phyloP scores from a whole-genome alignment of 306 rosid species.

The Acacia acuminata region DNA sequence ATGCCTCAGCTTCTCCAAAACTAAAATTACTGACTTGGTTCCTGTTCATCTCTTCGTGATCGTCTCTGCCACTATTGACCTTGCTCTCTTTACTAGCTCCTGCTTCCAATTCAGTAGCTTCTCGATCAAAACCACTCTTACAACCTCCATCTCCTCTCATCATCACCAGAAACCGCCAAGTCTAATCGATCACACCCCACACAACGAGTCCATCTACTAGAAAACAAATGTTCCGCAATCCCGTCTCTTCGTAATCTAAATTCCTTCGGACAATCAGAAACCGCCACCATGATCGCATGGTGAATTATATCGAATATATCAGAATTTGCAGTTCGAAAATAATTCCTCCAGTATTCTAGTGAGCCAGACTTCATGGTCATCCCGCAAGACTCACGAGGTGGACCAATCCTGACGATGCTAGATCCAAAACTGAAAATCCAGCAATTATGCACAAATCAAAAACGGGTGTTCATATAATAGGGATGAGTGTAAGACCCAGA shows the following conservation, averaged over 20 bases:
- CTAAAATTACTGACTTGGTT: conserved; percentile 60
- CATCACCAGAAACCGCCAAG: conserved; percentile 44
- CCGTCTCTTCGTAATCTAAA: conserved; percentile 72
- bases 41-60: conserved; percentile 46
- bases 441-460: conserved; percentile 44
- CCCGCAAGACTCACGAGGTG: background rate
- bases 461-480: conserved; percentile 23
- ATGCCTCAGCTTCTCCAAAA: conserved; percentile 87
- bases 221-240: conserved; percentile 74
- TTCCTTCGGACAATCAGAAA: conserved; percentile 82
- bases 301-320: conserved; percentile 82
- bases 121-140: conserved; percentile 46
- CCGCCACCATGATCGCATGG: conserved; percentile 88
- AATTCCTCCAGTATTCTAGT: conserved; percentile 78
- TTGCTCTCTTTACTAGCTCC: conserved; percentile 93
- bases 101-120: conserved; percentile 46
- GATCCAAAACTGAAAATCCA: conserved; percentile 18
- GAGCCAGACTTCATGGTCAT: conserved; percentile 70
- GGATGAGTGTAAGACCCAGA: background rate
- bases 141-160: conserved; percentile 32
- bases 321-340: conserved; percentile 64
- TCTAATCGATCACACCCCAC: conserved; percentile 70
- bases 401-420: conserved; percentile 13
- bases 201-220: conserved; percentile 57
- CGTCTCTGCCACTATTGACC: conserved; percentile 54